Evolutionary conservation across 108 stramenopile genomes (phyloP).

Genomic region (Schizochytrium sp.): DNA sequence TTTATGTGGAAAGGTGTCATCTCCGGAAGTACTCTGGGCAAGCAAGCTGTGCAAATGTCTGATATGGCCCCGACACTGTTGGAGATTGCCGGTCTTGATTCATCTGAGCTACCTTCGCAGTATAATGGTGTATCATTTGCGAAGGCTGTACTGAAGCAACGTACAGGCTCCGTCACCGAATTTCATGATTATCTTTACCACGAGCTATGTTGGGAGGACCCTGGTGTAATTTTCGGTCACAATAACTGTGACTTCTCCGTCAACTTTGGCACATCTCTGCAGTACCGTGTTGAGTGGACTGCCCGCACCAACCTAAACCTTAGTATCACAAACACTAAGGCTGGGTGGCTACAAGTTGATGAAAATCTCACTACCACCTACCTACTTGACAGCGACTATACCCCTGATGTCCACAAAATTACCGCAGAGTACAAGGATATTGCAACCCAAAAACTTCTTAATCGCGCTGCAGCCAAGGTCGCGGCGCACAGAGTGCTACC

Average conservation of each 20-base stretch:
- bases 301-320: not conserved
- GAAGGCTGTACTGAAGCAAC: not conserved
- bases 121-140: slow-evolving; percentile 40
- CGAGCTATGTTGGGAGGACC: slow-evolving; percentile 20
- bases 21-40: not conserved
- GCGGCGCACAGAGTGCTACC: too few species aligned
- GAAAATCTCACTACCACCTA: not conserved
- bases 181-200: slow-evolving; percentile 42
- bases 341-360: not conserved
- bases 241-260: not conserved
- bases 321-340: not conserved
- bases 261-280: slow-evolving; percentile 25
- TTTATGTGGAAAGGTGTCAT: slow-evolving; percentile 14
- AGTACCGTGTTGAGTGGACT: slow-evolving; percentile 50
- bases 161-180: not conserved
- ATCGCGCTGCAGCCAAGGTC: too few species aligned
- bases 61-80: slow-evolving; percentile 53
- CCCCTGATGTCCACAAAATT: not conserved
- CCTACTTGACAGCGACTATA: not conserved
- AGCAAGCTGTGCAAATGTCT: slow-evolving; percentile 40
- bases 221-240: not conserved
- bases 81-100: not conserved
- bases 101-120: not conserved
- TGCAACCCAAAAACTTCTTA: not conserved
- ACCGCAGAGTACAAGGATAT: slow-evolving; percentile 1